Evolutionary conservation across 495 filamentous ascomycete species (phyloP).

Genomic region (Trichocladium antarcticum): DNA sequence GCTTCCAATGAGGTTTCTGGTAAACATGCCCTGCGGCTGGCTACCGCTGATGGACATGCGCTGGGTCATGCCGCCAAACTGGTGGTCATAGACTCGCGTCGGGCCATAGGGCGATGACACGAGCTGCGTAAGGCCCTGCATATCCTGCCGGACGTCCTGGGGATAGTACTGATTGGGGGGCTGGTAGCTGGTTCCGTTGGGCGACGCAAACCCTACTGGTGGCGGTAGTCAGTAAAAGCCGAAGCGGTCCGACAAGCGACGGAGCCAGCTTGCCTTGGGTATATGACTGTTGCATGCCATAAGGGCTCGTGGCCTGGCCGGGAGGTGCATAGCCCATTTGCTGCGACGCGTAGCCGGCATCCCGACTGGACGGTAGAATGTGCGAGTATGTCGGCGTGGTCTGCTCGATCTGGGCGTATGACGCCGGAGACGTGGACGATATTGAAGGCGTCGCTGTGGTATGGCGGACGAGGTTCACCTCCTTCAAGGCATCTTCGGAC

Average conservation of each 20-base stretch:
- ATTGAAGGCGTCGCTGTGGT: constrained; percentile 83
- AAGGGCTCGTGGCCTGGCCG: constrained; percentile 16
- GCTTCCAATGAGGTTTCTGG: constrained; percentile 89
- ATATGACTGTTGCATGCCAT: constrained; percentile 20
- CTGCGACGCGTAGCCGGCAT: constrained; percentile 15
- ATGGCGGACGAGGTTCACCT: constrained; percentile 90
- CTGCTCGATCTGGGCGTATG: constrained; percentile 25
- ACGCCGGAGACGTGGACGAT: constrained; percentile 49
- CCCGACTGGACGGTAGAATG: constrained; percentile 26
- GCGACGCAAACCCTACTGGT: constrained; percentile 13
- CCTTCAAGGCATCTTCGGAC: constrained; percentile 68
- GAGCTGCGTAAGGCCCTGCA: constrained; percentile 15
- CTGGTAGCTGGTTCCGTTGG: constrained; percentile 21
- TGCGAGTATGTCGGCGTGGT: constrained; percentile 25
- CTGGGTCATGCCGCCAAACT: constrained; percentile 15
- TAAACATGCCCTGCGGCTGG: constrained; percentile 78
- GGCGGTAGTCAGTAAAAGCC: neutral
- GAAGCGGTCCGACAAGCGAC: no score
- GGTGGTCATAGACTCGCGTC: constrained; percentile 19
- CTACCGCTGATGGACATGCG: constrained; percentile 31
- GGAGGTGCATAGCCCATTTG: constrained; percentile 15
- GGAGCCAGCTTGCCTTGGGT: constrained; percentile 6
- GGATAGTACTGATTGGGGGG: constrained; percentile 23
- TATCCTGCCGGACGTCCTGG: constrained; percentile 17
- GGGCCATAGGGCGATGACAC: constrained; percentile 14